A percentile compares a stretch with the other conserved stretches of the same genome.
Evolutionary conservation across 192 early-diverging fungal genomes (phyloP).

Genomic region (Rhizophagus sp.): DNA sequence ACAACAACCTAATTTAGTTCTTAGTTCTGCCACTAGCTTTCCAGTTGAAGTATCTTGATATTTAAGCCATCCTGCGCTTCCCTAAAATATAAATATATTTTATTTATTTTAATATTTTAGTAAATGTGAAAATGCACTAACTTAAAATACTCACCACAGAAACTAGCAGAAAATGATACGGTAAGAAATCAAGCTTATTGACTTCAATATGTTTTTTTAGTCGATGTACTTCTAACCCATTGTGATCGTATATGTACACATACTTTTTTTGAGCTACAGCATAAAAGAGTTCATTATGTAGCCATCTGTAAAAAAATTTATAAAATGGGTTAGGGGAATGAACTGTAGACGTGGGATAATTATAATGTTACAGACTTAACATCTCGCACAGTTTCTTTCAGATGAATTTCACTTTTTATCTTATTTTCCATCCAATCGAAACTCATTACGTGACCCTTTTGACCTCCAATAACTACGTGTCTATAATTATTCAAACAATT

Average conservation of each 20-base stretch:
- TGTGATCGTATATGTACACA: constrained; percentile 92
- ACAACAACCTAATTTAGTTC: constrained; percentile 76
- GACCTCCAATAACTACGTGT: constrained; percentile 72
- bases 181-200: constrained; percentile 84
- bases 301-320: constrained; percentile 61
- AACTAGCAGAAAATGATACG: constrained; percentile 89
- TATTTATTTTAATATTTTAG: not conserved
- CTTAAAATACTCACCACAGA: constrained; percentile 54
- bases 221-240: constrained; percentile 88
- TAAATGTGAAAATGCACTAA: not conserved
- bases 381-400: constrained; percentile 89
- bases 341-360: not conserved
- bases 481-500: constrained; percentile 17
- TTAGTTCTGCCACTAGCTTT: constrained; percentile 72
- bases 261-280: constrained; percentile 96
- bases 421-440: constrained; percentile 89
- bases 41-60: constrained; percentile 97
- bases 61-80: constrained; percentile 78
- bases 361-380: constrained; percentile 59
- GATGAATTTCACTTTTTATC: constrained; percentile 78
- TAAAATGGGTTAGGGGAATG: not conserved
- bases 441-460: constrained; percentile 85
- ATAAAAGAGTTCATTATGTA: constrained; percentile 93
- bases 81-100: constrained; percentile 38
- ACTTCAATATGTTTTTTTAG: constrained; percentile 81